These are phyloP conservation scores for Phytopythium sindhum DNA, from an alignment of 352 stramenopile genomes.

Conservation along the genomic window DNA sequence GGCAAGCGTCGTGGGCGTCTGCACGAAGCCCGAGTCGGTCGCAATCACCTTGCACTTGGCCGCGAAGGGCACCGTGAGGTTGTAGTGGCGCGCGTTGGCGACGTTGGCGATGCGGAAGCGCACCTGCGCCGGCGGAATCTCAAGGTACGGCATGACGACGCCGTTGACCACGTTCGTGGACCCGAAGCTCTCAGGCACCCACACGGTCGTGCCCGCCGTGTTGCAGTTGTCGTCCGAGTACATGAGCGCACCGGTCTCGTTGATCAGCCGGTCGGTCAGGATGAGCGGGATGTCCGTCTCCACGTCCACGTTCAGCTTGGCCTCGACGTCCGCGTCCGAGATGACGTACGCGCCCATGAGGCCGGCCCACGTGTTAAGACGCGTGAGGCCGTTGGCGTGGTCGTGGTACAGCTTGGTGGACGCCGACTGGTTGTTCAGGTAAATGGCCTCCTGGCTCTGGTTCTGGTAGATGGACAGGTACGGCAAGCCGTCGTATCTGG, in stretches of 20 bases:
- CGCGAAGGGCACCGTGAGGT: conserved; percentile 64
- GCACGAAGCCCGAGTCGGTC: conserved; percentile 63
- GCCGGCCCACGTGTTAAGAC: conserved; percentile 62
- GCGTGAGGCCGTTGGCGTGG: conserved; percentile 62
- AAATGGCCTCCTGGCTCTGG: conserved; percentile 46
- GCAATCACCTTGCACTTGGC: conserved; percentile 58
- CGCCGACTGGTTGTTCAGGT: conserved; percentile 69
- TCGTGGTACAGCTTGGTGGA: conserved; percentile 75
- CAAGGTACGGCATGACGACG: conserved; percentile 65
- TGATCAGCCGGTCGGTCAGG: conserved; percentile 49
- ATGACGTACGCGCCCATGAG: conserved; percentile 63
- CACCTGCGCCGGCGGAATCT: conserved; percentile 54
- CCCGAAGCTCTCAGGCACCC: conserved; percentile 64
- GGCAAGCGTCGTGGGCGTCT: conserved; percentile 17
- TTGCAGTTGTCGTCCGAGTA: conserved; percentile 69
- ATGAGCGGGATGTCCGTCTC: conserved; percentile 59
- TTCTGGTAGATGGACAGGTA: conserved; percentile 61
- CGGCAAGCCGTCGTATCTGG: conserved; percentile 60
- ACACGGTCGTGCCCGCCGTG: conserved; percentile 27
- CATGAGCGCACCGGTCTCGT: conserved; percentile 44
- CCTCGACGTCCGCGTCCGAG: conserved; percentile 43
- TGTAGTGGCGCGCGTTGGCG: conserved; percentile 73
- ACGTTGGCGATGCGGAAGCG: conserved; percentile 56
- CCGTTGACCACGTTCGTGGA: conserved; percentile 64
- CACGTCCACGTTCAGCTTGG: conserved; percentile 45